phyloP scores from a whole-genome alignment of 768 basidiomycete species.

The Trametes meyenii region DNA sequence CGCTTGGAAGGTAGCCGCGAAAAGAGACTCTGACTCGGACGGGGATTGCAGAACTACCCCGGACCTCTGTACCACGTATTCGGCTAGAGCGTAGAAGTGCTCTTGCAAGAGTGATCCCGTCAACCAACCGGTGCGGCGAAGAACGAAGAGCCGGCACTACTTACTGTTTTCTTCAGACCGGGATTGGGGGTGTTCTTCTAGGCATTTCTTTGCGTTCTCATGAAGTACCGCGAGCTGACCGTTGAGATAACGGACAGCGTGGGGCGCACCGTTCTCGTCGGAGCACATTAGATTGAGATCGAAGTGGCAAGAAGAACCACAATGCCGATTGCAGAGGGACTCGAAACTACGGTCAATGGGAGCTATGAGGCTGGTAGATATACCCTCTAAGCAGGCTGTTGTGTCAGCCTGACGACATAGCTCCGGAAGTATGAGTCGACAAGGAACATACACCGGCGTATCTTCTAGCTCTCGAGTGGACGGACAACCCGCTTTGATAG shows the following conservation, averaged over 20 bases:
- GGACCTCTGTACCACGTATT: constrained; percentile 19
- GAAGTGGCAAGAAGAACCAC: background rate
- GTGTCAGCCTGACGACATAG: too few relatives aligned
- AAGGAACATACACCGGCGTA: too few relatives aligned
- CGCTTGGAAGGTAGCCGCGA: constrained; percentile 27
- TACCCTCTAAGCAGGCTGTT: too few relatives aligned
- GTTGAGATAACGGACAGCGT: constrained; percentile 30
- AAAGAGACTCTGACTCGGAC: constrained; percentile 1
- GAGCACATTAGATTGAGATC: constrained; percentile 24
- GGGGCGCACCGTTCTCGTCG: constrained; percentile 31
- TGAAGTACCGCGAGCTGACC: constrained; percentile 29
- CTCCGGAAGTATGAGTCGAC: too few relatives aligned
- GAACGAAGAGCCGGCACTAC: background rate
- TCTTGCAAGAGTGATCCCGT: constrained; percentile 1
- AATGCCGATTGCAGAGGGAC: background rate
- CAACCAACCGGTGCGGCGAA: background rate
- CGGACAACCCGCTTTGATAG: too few relatives aligned
- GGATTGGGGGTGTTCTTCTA: constrained; percentile 20
- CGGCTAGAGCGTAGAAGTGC: constrained; percentile 26
- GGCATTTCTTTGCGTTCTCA: constrained; percentile 26
- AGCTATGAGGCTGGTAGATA: too few relatives aligned
- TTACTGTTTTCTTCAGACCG: constrained; percentile 26
- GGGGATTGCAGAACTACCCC: constrained; percentile 9
- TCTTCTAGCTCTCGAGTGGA: too few relatives aligned
- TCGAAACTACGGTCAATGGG: too few relatives aligned